Base-by-base conservation (phyloP, 306 rosid species). In the Rosa lucieae region DNA sequence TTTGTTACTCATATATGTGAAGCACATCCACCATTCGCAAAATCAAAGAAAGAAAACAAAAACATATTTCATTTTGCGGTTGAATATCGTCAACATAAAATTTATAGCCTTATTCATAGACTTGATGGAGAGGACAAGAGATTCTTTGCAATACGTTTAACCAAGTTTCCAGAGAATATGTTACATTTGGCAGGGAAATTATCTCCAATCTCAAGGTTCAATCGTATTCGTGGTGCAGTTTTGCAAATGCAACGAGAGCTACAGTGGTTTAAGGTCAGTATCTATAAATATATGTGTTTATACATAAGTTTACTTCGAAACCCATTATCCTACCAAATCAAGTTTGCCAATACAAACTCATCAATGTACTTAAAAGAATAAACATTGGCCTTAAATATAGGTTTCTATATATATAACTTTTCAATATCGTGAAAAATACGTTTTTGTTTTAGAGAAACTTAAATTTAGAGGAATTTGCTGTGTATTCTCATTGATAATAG, bases 111-210 rank as follows among this genome's bases (percentile, higher is more conserved):
- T 17, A 18, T 78, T 3, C 20, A 39, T 5, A 35, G 74, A 3
- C n/a, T 39, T 10, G 59, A 23, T 42, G 20, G 68, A 14, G 10
- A 7, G 4, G 3, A 23, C 0, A 0, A 5, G 8, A 12, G 0
- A 5, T 0, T 0, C 0, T 0, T 2, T 43, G 26, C 21, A 0
- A 0, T 0, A 0, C 0, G 1, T 4, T 2, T 0, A 0, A 10
- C 5, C 0, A 59, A 3, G 0, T 21, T 0, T n/a, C 35, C 37
- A 10, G 15, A 59, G 14, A 17, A 3, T 3, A 69, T 82, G 10
- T 37, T 78, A 5, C 85, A 82, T 58, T 2, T 39, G 23, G 82
- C 76, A 5, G 85, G 73, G 0, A 51, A 3, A 2, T 5, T 66
- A 8, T 62, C 72, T 7, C 44, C 3, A 15, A 11, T n/a, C 17